phyloP scores from a whole-genome alignment of 805 yeast species.

The Sungouiella thailandica region DNA sequence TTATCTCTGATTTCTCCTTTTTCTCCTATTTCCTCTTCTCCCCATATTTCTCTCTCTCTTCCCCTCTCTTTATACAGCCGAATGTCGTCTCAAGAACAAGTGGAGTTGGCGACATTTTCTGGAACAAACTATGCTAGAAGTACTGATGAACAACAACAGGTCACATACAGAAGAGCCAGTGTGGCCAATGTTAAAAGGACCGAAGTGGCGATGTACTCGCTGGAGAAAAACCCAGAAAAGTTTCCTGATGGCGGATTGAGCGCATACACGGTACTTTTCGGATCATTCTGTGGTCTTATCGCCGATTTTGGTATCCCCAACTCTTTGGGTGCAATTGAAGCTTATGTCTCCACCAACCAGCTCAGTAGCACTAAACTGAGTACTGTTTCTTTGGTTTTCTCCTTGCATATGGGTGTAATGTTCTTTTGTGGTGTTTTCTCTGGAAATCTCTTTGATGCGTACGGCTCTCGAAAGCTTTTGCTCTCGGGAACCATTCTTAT shows the following conservation, averaged over 20 bases:
- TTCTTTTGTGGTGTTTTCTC: constrained; percentile 29
- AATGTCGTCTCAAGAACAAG: too few relatives aligned
- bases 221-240: constrained; percentile 12
- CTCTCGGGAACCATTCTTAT: constrained; percentile 33
- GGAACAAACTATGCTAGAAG: too few relatives aligned
- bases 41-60: too few relatives aligned
- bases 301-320: constrained; percentile 19
- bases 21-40: too few relatives aligned
- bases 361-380: constrained; percentile 8
- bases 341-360: constrained; percentile 16
- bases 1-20: too few relatives aligned
- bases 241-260: constrained; percentile 23
- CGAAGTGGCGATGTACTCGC: constrained; percentile 10
- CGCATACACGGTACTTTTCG: constrained; percentile 20
- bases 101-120: too few relatives aligned
- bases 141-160: background rate
- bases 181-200: constrained; percentile 29
- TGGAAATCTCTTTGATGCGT: constrained; percentile 43
- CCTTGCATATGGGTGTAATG: constrained; percentile 15
- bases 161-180: constrained; percentile 15
- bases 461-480: constrained; percentile 37
- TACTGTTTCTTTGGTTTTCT: constrained; percentile 19
- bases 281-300: constrained; percentile 17
- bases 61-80: too few relatives aligned
- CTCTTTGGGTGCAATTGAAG: constrained; percentile 18